Evolutionary conservation across 108 stramenopile species (phyloP).

Genomic region (Fistulifera solaris): DNA sequence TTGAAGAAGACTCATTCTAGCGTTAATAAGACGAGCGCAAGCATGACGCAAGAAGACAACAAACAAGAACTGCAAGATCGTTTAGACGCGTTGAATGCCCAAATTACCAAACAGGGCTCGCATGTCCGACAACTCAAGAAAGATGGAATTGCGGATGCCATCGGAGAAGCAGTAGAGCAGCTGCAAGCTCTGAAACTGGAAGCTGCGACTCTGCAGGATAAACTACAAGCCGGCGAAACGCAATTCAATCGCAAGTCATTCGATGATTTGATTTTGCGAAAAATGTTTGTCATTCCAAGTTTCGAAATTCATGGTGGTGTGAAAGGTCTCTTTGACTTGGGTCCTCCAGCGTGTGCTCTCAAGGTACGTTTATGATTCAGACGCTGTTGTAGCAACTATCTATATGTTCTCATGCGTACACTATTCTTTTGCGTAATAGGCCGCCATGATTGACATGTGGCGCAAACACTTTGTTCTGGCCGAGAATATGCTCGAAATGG

Average conservation of each 20-base stretch:
- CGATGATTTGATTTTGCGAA: conserved; percentile 92
- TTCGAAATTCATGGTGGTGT: conserved; percentile 99
- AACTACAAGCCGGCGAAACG: conserved; percentile 28
- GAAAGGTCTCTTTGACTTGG: conserved; percentile 97
- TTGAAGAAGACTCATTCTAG: too few relatives aligned
- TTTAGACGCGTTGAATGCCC: conserved; percentile 75
- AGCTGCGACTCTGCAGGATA: conserved; percentile 43
- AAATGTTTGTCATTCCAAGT: conserved; percentile 97
- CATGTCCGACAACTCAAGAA: conserved; percentile 80
- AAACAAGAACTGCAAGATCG: conserved; percentile 44
- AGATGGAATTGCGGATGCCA: conserved; percentile 65
- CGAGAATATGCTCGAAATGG: conserved; percentile 99
- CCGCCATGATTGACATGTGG: conserved; percentile 94
- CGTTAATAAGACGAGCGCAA: too few relatives aligned
- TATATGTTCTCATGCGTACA: too few relatives aligned
- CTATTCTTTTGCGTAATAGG: conserved; percentile 19
- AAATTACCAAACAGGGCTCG: conserved; percentile 81
- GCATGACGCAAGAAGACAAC: not conserved
- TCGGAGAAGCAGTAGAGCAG: conserved; percentile 62
- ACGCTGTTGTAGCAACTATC: not conserved
- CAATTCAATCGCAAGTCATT: conserved; percentile 84
- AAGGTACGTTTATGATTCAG: conserved; percentile 48
- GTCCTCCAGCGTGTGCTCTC: conserved; percentile 94
- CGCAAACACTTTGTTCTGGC: conserved; percentile 94
- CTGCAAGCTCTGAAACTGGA: conserved; percentile 71